phyloP scores from a whole-genome alignment of 2,329 filamentous ascomycete genomes.

The Mycocentrospora acerina region DNA sequence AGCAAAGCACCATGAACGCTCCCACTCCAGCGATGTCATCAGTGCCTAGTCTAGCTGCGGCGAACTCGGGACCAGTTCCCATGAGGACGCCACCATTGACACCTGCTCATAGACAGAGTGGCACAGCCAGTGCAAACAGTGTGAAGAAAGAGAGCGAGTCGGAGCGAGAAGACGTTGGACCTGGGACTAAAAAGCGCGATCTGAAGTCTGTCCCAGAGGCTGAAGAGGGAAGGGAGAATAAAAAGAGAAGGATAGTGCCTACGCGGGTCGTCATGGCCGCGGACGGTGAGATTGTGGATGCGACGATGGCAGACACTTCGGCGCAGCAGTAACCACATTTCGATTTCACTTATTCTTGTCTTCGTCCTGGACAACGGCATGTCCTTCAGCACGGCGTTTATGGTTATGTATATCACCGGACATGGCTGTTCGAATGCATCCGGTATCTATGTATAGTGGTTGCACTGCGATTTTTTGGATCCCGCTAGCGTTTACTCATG shows the following conservation, averaged over 20 bases:
- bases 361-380: conserved; percentile 2
- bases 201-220: conserved; percentile 39
- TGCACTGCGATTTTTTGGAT: too few relatives aligned
- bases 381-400: conserved; percentile 22
- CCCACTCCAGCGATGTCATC: conserved; percentile 76
- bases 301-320: conserved; percentile 21
- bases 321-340: conserved; percentile 12
- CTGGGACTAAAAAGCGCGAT: conserved; percentile 39
- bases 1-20: conserved; percentile 61
- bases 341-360: conserved; percentile 1
- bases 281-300: conserved; percentile 31
- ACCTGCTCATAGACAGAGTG: conserved; percentile 54
- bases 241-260: conserved; percentile 50
- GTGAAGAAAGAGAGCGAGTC: conserved; percentile 38
- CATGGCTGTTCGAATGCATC: too few relatives aligned
- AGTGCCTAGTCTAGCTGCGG: conserved; percentile 73
- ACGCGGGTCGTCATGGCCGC: conserved; percentile 41
- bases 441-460: too few relatives aligned
- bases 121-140: conserved; percentile 56
- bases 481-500: too few relatives aligned
- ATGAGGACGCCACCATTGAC: conserved; percentile 91
- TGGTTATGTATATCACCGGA: too few relatives aligned
- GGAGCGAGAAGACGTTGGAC: conserved; percentile 34
- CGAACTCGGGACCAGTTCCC: conserved; percentile 66
- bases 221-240: conserved; percentile 40